phyloP scores from a whole-genome alignment of 805 yeast species.

The Yarrowia osloensis region DNA sequence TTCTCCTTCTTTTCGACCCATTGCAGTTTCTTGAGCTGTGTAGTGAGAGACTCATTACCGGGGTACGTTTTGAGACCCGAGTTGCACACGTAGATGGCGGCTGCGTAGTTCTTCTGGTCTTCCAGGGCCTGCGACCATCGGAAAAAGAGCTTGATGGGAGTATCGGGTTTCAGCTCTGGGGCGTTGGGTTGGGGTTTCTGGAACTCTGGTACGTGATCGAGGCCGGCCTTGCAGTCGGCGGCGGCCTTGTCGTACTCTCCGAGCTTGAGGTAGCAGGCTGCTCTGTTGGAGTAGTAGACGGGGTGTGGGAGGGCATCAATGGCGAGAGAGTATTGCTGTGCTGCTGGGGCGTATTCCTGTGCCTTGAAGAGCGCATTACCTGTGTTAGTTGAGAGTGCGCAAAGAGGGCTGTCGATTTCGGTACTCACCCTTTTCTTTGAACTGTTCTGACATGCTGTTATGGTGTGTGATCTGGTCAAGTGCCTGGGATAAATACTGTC shows the following conservation, averaged over 20 bases:
- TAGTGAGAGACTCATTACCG: constrained; percentile 28
- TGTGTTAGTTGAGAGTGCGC: not conserved
- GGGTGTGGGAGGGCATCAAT: constrained; percentile 32
- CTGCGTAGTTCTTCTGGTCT: constrained; percentile 26
- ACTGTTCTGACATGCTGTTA: constrained; percentile 21
- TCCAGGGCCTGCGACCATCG: constrained; percentile 31
- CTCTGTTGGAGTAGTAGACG: constrained; percentile 36
- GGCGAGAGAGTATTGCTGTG: constrained; percentile 34
- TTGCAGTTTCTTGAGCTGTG: constrained; percentile 31
- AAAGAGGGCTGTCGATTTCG: not conserved
- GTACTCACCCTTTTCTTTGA: constrained; percentile 16
- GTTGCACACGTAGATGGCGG: constrained; percentile 17
- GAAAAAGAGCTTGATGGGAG: constrained; percentile 17
- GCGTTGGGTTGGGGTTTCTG: constrained; percentile 34
- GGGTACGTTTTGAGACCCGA: constrained; percentile 33
- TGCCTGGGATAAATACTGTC: not conserved
- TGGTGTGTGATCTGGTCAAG: not conserved
- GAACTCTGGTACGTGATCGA: constrained; percentile 21
- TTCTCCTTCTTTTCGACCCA: constrained; percentile 34
- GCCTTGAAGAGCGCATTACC: constrained; percentile 33
- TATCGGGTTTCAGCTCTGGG: constrained; percentile 30
- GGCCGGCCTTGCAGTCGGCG: constrained; percentile 33
- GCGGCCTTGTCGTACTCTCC: constrained; percentile 32
- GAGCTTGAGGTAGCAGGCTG: constrained; percentile 35
- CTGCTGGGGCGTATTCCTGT: constrained; percentile 33